phyloP scores from a whole-genome alignment of 805 yeast genomes.

The Yamadazyma tumulicola region DNA sequence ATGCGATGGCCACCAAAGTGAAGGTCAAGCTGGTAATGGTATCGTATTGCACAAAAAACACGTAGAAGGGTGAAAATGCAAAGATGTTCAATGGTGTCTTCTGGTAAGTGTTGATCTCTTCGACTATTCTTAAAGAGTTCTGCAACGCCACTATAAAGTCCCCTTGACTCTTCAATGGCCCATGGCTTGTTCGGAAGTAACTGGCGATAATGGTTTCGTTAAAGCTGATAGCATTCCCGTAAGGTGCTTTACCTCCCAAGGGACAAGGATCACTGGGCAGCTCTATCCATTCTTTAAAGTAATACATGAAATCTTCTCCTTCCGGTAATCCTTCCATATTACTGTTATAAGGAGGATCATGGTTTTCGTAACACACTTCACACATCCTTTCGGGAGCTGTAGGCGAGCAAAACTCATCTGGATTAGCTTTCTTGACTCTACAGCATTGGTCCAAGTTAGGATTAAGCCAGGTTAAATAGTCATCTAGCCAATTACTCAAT shows the following conservation, averaged over 20 bases:
- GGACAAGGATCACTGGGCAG: conserved; percentile 90
- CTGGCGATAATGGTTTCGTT: conserved; percentile 48
- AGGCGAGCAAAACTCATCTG: conserved; percentile 61
- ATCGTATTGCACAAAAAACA: conserved; percentile 85
- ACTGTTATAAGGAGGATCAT: conserved; percentile 60
- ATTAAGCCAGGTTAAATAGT: conserved; percentile 79
- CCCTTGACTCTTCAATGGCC: conserved; percentile 72
- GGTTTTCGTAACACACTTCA: conserved; percentile 63
- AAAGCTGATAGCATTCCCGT: conserved; percentile 54
- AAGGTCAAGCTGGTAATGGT: conserved; percentile 61
- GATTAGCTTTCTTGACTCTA: conserved; percentile 50
- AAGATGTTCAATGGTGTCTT: conserved; percentile 49
- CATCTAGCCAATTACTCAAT: conserved; percentile 90
- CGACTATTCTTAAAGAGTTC: conserved; percentile 63
- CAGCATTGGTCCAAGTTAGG: conserved; percentile 89
- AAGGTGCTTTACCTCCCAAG: conserved; percentile 93
- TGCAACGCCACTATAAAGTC: conserved; percentile 82
- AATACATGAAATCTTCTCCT: conserved; percentile 63
- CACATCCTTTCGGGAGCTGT: conserved; percentile 68
- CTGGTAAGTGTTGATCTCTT: conserved; percentile 46
- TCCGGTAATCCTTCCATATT: conserved; percentile 83
- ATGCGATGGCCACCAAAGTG: conserved; percentile 50
- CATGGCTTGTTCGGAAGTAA: conserved; percentile 76
- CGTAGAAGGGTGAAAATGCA: conserved; percentile 91
- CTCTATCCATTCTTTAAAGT: conserved; percentile 76